These are phyloP conservation scores for Neckera pumila DNA, from an alignment of 225 moss, liverwort and hornwort genomes.

Conservation along the genomic window DNA sequence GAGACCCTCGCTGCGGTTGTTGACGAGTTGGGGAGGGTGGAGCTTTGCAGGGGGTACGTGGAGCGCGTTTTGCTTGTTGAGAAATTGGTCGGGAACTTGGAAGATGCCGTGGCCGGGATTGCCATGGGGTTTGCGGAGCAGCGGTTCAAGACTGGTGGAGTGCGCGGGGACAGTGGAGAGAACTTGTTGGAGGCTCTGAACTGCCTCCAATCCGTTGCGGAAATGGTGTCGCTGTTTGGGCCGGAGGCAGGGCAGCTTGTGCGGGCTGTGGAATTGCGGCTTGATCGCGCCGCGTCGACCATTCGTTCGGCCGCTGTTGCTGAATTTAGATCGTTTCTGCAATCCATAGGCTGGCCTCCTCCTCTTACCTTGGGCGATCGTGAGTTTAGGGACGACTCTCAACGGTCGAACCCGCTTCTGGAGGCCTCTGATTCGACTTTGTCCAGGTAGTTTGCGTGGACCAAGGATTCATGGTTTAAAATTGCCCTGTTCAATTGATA, in stretches of 20 bases:
- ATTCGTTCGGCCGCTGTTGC: constrained; percentile 67
- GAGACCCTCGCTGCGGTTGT: constrained; percentile 46
- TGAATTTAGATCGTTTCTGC: constrained; percentile 50
- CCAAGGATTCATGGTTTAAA: not conserved
- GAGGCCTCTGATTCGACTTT: constrained; percentile 52
- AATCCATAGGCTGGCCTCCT: constrained; percentile 77
- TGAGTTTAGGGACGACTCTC: constrained; percentile 16
- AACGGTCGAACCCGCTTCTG: constrained; percentile 58
- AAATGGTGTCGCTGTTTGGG: constrained; percentile 14
- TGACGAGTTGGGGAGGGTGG: constrained; percentile 63
- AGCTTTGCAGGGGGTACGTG: constrained; percentile 54
- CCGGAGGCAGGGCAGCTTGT: constrained; percentile 41
- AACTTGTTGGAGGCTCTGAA: constrained; percentile 50
- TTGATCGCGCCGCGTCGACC: constrained; percentile 73
- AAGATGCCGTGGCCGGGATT: constrained; percentile 47
- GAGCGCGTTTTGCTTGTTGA: constrained; percentile 68
- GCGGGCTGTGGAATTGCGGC: constrained; percentile 67
- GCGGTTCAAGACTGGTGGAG: constrained; percentile 28
- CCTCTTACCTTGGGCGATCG: constrained; percentile 49
- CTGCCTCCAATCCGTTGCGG: constrained; percentile 48
- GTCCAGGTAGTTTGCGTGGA: constrained; percentile 11
- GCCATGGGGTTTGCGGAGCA: constrained; percentile 29
- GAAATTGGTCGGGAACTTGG: constrained; percentile 77
- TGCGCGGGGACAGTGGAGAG: constrained; percentile 14
- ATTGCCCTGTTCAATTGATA: not conserved